Conservation (phyloP, 306 rosid species). For the Vigna angularis region DNA sequence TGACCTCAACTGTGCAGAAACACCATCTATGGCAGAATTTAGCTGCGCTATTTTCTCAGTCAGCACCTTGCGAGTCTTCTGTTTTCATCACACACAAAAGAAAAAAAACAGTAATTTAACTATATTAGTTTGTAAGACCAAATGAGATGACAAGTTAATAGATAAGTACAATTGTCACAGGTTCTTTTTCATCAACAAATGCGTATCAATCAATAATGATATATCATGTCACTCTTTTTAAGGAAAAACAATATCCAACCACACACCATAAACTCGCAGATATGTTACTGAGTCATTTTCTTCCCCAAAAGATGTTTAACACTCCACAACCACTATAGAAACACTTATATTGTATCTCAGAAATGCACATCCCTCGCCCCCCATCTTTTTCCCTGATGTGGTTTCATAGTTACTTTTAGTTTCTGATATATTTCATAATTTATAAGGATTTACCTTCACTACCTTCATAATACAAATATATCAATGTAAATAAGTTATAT, state of each 20-base stretch:
- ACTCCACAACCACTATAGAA: neutral
- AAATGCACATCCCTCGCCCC: neutral
- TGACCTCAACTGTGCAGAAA: constrained; percentile 51
- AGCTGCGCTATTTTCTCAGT: constrained; percentile 64
- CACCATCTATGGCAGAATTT: constrained; percentile 65
- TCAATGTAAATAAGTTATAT: neutral
- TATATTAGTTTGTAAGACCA: neutral
- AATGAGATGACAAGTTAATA: constrained; percentile 13
- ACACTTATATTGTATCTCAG: neutral
- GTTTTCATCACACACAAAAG: constrained; percentile 39
- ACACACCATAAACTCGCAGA: neutral
- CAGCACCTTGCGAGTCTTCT: constrained; percentile 64
- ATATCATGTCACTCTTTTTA: neutral
- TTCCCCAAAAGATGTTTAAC: neutral
- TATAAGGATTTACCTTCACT: neutral
- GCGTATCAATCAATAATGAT: neutral
- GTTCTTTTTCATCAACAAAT: neutral
- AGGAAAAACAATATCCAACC: neutral
- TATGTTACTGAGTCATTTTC: neutral
- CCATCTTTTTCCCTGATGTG: neutral
- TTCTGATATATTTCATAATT: neutral
- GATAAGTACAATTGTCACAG: constrained; percentile 8
- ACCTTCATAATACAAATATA: neutral
- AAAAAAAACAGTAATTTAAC: constrained; percentile 29
- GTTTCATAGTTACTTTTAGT: neutral